Percentiles rank a stretch among this genome's conserved stretches.
These are phyloP conservation scores for Calocybe gangraenosa DNA, from an alignment of 768 basidiomycete genomes.

Conservation along the genomic window DNA sequence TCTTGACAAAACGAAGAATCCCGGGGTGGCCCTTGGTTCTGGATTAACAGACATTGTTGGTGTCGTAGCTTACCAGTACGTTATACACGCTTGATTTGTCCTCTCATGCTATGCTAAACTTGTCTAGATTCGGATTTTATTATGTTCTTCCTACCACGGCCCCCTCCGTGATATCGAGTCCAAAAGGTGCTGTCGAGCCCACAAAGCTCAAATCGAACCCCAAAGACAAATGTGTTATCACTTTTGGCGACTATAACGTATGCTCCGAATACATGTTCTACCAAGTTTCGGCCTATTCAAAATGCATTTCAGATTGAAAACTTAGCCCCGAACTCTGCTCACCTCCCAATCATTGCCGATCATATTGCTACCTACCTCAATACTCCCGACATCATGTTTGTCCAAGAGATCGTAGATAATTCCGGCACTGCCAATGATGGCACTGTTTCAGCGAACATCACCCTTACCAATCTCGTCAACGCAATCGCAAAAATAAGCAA, in stretches of 20 bases:
- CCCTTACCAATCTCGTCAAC: slow-evolving; percentile 42
- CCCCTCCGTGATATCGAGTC: slow-evolving; percentile 38
- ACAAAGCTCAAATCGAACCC: slow-evolving; percentile 32
- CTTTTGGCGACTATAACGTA: slow-evolving; percentile 61
- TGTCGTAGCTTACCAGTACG: slow-evolving; percentile 49
- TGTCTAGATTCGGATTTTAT: slow-evolving; percentile 44
- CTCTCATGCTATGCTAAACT: neutral
- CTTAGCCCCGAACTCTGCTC: slow-evolving; percentile 43
- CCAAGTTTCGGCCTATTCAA: neutral
- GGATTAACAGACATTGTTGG: slow-evolving; percentile 49
- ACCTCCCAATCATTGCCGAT: slow-evolving; percentile 43
- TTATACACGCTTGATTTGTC: slow-evolving; percentile 3
- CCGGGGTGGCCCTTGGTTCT: slow-evolving; percentile 42
- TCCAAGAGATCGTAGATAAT: slow-evolving; percentile 66
- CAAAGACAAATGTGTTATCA: slow-evolving; percentile 37
- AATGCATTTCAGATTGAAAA: slow-evolving; percentile 45
- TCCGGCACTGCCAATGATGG: slow-evolving; percentile 50
- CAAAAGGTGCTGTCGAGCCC: slow-evolving; percentile 29
- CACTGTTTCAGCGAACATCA: slow-evolving; percentile 47
- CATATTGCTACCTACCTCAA: slow-evolving; percentile 48
- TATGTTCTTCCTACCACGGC: slow-evolving; percentile 56
- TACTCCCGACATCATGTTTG: slow-evolving; percentile 55
- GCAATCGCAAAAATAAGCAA: slow-evolving; percentile 41
- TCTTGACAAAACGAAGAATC: slow-evolving; percentile 50
- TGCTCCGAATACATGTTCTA: slow-evolving; percentile 8